Percentiles rank a stretch among this genome's conserved stretches.
These are phyloP conservation scores for Kitagawia praeruptora DNA, from an alignment of 129 eudicot genomes.

Conservation along the genomic window DNA sequence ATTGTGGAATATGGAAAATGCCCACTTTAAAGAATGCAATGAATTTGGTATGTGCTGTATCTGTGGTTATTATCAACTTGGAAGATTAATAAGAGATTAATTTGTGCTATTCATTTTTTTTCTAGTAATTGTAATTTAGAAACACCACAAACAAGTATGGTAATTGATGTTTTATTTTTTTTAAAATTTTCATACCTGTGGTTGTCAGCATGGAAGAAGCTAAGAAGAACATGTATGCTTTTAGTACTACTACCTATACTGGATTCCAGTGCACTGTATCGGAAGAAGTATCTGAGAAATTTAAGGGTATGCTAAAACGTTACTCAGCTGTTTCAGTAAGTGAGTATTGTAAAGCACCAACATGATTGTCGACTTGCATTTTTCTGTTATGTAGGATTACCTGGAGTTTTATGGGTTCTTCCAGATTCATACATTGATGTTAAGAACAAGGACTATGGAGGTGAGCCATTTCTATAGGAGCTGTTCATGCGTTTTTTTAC, in stretches of 20 bases:
- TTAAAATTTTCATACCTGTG: background rate
- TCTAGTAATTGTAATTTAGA: background rate
- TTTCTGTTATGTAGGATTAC: conserved; percentile 60
- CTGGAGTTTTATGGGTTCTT: conserved; percentile 98
- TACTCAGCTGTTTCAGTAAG: background rate
- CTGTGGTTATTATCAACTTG: background rate
- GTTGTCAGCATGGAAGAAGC: conserved; percentile 86
- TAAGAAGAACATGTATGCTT: conserved; percentile 96
- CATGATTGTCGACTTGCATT: background rate
- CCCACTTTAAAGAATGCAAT: background rate
- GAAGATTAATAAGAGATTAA: background rate
- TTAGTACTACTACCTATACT: conserved; percentile 93
- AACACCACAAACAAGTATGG: background rate
- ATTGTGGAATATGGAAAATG: background rate
- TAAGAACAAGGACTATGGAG: conserved; percentile 97
- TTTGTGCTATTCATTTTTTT: background rate
- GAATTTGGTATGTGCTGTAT: background rate
- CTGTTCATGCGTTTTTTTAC: background rate
- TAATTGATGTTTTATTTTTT: background rate
- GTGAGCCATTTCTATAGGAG: conserved; percentile 19
- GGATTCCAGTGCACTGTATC: conserved; percentile 96
- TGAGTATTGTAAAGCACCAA: background rate
- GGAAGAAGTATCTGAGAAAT: conserved; percentile 93
- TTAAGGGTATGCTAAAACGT: conserved; percentile 42
- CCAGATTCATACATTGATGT: conserved; percentile 99